Percentiles rank a stretch among this genome's conserved stretches.
Evolutionary conservation across 345 rosid species (phyloP).

Genomic region (Camelina laxa): DNA sequence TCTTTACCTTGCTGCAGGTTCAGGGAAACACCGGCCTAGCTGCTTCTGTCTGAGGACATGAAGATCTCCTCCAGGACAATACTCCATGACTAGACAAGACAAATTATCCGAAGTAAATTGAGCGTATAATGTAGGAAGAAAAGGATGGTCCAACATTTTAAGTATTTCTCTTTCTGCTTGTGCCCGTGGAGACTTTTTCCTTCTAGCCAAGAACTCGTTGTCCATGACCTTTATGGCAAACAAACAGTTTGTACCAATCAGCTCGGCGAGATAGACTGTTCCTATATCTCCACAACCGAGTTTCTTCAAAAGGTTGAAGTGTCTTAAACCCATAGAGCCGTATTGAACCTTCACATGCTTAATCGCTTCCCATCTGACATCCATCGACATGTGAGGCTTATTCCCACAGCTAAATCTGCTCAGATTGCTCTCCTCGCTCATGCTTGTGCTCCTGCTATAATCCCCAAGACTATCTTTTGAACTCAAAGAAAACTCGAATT

Average conservation of each 20-base stretch:
- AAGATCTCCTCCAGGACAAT: slow-evolving; percentile 97
- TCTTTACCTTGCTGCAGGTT: slow-evolving; percentile 89
- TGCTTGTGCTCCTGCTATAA: slow-evolving; percentile 90
- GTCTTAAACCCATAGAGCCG: slow-evolving; percentile 68
- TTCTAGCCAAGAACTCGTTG: slow-evolving; percentile 85
- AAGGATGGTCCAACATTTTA: slow-evolving; percentile 92
- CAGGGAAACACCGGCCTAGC: slow-evolving; percentile 74
- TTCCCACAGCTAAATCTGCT: slow-evolving; percentile 89
- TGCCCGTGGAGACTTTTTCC: slow-evolving; percentile 93
- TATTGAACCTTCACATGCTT: slow-evolving; percentile 59
- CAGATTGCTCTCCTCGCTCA: slow-evolving; percentile 85
- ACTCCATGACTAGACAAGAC: slow-evolving; percentile 96
- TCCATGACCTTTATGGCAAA: slow-evolving; percentile 99
- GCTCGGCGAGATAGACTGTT: slow-evolving; percentile 93
- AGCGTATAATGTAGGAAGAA: slow-evolving; percentile 88
- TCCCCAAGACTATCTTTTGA: slow-evolving; percentile 91
- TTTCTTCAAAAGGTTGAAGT: slow-evolving; percentile 90
- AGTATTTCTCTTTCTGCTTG: slow-evolving; percentile 91
- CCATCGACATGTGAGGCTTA: slow-evolving; percentile 98
- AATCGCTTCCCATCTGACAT: slow-evolving; percentile 87
- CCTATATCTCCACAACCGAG: slow-evolving; percentile 99
- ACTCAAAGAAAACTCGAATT: slow-evolving; percentile 83
- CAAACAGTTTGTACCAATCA: slow-evolving; percentile 73
- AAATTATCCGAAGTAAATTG: slow-evolving; percentile 89
- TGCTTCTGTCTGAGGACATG: slow-evolving; percentile 97